These are phyloP conservation scores for Sporopachydermia lactativora DNA, from an alignment of 805 yeast genomes.

Conservation along the genomic window DNA sequence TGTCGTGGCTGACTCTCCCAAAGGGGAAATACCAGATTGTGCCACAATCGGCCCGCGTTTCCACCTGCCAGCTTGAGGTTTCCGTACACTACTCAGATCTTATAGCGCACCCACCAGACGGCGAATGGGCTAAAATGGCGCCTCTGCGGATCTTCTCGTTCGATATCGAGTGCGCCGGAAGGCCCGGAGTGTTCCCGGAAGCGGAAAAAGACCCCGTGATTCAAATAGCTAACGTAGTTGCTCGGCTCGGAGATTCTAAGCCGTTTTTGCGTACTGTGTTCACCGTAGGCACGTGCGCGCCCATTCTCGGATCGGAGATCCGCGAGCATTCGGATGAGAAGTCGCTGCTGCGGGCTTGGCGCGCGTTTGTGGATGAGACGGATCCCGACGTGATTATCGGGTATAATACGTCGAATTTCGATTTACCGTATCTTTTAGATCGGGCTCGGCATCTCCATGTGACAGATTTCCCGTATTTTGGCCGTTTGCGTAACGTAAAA, in stretches of 20 bases:
- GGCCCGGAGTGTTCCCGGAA: slow-evolving; percentile 94
- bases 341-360: slow-evolving; percentile 80
- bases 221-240: slow-evolving; percentile 93
- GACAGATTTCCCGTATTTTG: slow-evolving; percentile 67
- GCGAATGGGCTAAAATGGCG: slow-evolving; percentile 86
- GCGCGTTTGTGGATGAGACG: slow-evolving; percentile 63
- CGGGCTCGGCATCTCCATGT: slow-evolving; percentile 67
- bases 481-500: slow-evolving; percentile 50
- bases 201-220: slow-evolving; percentile 88
- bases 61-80: slow-evolving; percentile 82
- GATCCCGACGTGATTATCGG: slow-evolving; percentile 98
- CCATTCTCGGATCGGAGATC: slow-evolving; percentile 88
- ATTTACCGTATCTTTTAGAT: slow-evolving; percentile 82
- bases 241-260: slow-evolving; percentile 56
- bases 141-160: slow-evolving; percentile 88
- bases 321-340: slow-evolving; percentile 60
- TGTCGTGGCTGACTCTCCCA: slow-evolving; percentile 95
- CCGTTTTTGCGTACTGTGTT: slow-evolving; percentile 94
- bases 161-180: slow-evolving; percentile 97
- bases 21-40: slow-evolving; percentile 47
- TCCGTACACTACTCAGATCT: slow-evolving; percentile 52
- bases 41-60: slow-evolving; percentile 26
- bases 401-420: slow-evolving; percentile 88
- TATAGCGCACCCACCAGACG: slow-evolving; percentile 76
- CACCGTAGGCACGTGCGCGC: slow-evolving; percentile 81